Evolutionary conservation across 352 stramenopile genomes (phyloP).

Genomic region (Pythium folliculosum): DNA sequence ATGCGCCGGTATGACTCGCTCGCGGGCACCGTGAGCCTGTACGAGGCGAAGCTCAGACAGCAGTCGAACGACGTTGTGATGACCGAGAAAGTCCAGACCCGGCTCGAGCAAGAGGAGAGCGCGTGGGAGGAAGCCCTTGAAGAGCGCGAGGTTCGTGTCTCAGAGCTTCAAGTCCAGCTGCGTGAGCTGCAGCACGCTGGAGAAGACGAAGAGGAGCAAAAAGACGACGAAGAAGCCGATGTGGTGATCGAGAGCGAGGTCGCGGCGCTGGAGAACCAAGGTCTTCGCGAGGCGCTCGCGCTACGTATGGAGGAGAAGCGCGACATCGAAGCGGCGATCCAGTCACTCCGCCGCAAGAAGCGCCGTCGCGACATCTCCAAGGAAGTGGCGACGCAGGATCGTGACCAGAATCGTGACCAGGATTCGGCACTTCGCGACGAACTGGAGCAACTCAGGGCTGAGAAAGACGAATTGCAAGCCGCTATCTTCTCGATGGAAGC

Average conservation of each 20-base stretch:
- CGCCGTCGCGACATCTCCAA: slow-evolving; percentile 4
- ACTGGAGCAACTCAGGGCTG: slow-evolving; percentile 36
- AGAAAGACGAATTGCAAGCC: slow-evolving; percentile 49
- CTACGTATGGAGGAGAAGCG: slow-evolving; percentile 59
- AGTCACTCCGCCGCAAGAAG: slow-evolving; percentile 52
- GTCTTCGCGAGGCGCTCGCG: slow-evolving; percentile 47
- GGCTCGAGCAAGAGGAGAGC: slow-evolving; percentile 55
- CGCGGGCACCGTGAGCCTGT: slow-evolving; percentile 35
- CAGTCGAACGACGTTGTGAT: slow-evolving; percentile 44
- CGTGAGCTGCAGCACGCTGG: slow-evolving; percentile 34
- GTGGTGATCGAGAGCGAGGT: slow-evolving; percentile 28
- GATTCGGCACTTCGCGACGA: slow-evolving; percentile 31
- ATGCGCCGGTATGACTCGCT: slow-evolving; percentile 45
- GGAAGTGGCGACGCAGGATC: no score
- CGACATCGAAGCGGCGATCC: slow-evolving; percentile 60
- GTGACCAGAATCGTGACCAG: background rate
- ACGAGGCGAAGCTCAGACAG: slow-evolving; percentile 36
- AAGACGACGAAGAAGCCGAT: slow-evolving; percentile 26
- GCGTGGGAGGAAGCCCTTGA: slow-evolving; percentile 69
- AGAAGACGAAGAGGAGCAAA: slow-evolving; percentile 25
- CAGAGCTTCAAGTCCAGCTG: slow-evolving; percentile 55
- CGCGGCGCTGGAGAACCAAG: slow-evolving; percentile 27
- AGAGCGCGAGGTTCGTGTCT: slow-evolving; percentile 43
- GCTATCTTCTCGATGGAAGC: slow-evolving; percentile 45
- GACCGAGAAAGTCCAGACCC: slow-evolving; percentile 56